These are phyloP conservation scores for Acanthamoeba culbertsoni DNA, from an alignment of 208 protist genomes.

Conservation along the genomic window DNA sequence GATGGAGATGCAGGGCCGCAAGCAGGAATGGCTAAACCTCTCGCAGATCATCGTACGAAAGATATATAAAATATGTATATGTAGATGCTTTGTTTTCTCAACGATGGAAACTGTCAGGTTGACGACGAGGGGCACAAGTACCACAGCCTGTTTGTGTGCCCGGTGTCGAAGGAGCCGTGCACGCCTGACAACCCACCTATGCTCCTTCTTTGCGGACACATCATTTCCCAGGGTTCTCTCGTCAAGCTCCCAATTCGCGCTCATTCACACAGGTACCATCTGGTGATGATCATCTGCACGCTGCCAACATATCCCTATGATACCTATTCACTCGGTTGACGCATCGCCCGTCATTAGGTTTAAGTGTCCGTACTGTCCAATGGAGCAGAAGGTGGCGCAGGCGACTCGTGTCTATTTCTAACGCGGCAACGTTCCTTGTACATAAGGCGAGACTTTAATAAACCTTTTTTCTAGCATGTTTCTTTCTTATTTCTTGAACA, in stretches of 20 bases:
- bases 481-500: no score
- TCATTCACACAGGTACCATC: neutral
- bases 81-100: no score
- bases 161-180: slow-evolving; percentile 51
- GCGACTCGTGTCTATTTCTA: slow-evolving; percentile 39
- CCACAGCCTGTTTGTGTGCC: slow-evolving; percentile 53
- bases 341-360: neutral
- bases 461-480: no score
- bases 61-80: no score
- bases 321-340: neutral
- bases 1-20: slow-evolving; percentile 39
- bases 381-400: slow-evolving; percentile 31
- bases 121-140: slow-evolving; percentile 42
- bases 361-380: slow-evolving; percentile 21
- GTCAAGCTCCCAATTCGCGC: slow-evolving; percentile 32
- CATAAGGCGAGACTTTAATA: no score
- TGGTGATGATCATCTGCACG: neutral
- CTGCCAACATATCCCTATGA: neutral
- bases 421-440: no score
- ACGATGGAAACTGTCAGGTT: neutral
- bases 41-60: neutral
- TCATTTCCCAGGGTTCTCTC: slow-evolving; percentile 36
- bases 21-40: slow-evolving; percentile 47
- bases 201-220: slow-evolving; percentile 30
- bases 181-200: slow-evolving; percentile 50